Percentiles rank a stretch among this genome's conserved stretches.
These are phyloP conservation scores for Chionographis japonica DNA, from an alignment of 106 monocot species.

Conservation along the genomic window DNA sequence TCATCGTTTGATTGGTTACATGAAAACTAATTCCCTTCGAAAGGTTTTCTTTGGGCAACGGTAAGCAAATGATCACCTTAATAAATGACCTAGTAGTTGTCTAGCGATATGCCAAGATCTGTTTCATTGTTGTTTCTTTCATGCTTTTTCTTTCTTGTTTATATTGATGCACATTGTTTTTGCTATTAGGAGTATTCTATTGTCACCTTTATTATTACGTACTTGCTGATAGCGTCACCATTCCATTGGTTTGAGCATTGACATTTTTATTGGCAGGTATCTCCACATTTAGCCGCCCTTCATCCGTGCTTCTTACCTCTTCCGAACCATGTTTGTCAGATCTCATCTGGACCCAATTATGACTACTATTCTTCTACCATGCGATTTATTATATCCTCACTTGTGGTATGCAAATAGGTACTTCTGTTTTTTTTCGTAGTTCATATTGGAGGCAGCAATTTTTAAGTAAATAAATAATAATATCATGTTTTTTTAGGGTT, in stretches of 20 bases:
- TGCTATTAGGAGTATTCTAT: neutral
- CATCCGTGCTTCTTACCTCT: conserved; percentile 69
- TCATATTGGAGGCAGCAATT: neutral
- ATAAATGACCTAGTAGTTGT: too few relatives aligned
- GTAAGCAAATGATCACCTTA: too few relatives aligned
- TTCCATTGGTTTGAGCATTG: neutral
- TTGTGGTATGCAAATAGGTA: conserved; percentile 58
- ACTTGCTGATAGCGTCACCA: neutral
- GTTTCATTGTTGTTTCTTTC: too few relatives aligned
- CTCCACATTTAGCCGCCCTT: conserved; percentile 41
- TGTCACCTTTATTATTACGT: too few relatives aligned
- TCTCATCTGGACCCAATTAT: conserved; percentile 87
- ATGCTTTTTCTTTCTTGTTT: too few relatives aligned
- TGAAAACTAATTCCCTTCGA: too few relatives aligned
- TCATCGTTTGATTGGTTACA: too few relatives aligned
- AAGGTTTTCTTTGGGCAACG: too few relatives aligned
- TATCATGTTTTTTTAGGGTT: too few relatives aligned
- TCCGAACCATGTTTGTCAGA: conserved; percentile 86
- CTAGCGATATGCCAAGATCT: too few relatives aligned
- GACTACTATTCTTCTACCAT: conserved; percentile 79
- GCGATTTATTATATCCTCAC: conserved; percentile 88
- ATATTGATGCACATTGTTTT: too few relatives aligned
- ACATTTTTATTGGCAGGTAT: conserved; percentile 39
- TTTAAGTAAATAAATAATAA: too few relatives aligned
- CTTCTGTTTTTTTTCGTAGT: neutral